Conservation (phyloP, 1,284 basidiomycete genomes). For the Violaceomyces palustris region DNA sequence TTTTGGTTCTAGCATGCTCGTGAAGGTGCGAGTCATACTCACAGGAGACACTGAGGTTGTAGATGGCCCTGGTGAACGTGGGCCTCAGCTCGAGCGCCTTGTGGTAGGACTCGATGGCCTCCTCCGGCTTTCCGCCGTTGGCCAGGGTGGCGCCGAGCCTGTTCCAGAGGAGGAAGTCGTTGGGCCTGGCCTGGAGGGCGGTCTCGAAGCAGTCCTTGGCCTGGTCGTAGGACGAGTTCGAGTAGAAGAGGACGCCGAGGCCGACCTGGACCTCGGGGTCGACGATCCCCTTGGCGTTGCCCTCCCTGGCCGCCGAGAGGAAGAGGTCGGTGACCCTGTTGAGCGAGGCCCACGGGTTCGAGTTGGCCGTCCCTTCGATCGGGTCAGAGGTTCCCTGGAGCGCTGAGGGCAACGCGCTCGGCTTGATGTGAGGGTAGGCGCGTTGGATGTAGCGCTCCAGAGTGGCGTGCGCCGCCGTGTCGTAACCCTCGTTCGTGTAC, state of each 20-base stretch:
- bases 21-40: slow-evolving; percentile 53
- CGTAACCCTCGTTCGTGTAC: slow-evolving; percentile 92
- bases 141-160: slow-evolving; percentile 88
- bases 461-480: slow-evolving; percentile 79
- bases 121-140: slow-evolving; percentile 86
- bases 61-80: slow-evolving; percentile 93
- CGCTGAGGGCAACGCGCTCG: slow-evolving; percentile 60
- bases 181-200: slow-evolving; percentile 71
- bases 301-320: slow-evolving; percentile 70
- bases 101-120: slow-evolving; percentile 89
- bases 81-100: slow-evolving; percentile 89
- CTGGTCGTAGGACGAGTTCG: slow-evolving; percentile 68
- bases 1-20: too few species aligned
- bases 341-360: slow-evolving; percentile 77
- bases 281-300: slow-evolving; percentile 59
- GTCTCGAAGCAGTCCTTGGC: slow-evolving; percentile 86
- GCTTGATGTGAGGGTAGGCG: slow-evolving; percentile 63
- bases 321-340: slow-evolving; percentile 76
- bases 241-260: slow-evolving; percentile 89
- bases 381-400: slow-evolving; percentile 59
- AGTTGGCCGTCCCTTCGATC: slow-evolving; percentile 51
- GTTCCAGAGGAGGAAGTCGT: slow-evolving; percentile 97
- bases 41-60: slow-evolving; percentile 96
- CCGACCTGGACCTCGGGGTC: slow-evolving; percentile 92
- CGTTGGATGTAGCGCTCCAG: slow-evolving; percentile 80